These are phyloP conservation scores for Spathaspora sp. DNA, from an alignment of 805 yeast species.

Conservation along the genomic window DNA sequence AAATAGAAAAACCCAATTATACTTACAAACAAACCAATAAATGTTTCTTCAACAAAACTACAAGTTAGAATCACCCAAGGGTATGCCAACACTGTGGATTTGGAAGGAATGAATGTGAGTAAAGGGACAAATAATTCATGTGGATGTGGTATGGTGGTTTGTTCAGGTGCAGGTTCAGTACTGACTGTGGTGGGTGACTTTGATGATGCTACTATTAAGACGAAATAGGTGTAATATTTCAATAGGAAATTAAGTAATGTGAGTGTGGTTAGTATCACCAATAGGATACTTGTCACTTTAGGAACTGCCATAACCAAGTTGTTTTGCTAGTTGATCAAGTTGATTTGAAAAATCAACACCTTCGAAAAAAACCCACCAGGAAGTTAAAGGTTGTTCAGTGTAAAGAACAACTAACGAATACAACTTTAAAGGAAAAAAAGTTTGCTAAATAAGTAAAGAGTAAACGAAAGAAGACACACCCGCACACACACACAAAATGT, in stretches of 20 bases:
- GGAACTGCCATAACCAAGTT: conserved; percentile 29
- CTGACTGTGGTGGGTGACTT: conserved; percentile 13
- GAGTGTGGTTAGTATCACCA: conserved; percentile 28
- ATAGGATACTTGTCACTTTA: conserved; percentile 30
- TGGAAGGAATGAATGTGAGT: conserved; percentile 46
- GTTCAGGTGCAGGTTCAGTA: conserved; percentile 29
- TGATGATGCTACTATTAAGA: conserved; percentile 27
- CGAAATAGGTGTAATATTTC: conserved; percentile 37
- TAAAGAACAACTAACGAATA: neutral
- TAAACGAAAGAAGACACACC: neutral
- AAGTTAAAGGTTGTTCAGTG: neutral
- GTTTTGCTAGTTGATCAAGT: neutral
- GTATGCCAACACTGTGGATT: conserved; percentile 32
- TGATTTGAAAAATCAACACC: neutral
- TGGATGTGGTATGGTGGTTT: conserved; percentile 33
- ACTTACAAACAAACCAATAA: conserved; percentile 35
- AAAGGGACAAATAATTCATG: conserved; percentile 47
- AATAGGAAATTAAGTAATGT: conserved; percentile 30
- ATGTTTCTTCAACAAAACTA: conserved; percentile 43
- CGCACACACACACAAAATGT: neutral
- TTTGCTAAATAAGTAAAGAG: neutral
- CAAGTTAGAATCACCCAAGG: conserved; percentile 53
- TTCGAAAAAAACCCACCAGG: neutral
- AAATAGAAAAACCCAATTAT: conserved; percentile 43
- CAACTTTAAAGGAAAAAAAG: too few relatives aligned